These are phyloP conservation scores for Coemansia sp. DNA, from an alignment of 192 early-diverging fungal genomes.

Conservation along the genomic window DNA sequence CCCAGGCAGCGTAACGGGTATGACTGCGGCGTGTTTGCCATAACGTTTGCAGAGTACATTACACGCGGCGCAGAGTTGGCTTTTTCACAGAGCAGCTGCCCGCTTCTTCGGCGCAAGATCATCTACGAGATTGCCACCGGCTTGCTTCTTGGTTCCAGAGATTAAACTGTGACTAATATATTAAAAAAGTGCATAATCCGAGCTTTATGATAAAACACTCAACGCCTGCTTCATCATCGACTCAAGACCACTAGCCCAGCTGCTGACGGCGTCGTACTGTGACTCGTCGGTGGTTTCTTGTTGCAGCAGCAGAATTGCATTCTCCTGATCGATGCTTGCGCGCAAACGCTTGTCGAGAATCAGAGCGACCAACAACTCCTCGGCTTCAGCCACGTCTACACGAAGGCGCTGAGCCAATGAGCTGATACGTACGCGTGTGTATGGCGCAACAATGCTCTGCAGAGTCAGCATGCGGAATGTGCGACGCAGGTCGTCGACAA, in stretches of 20 bases:
- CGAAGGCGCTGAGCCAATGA: slow-evolving; percentile 83
- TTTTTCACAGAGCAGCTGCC: slow-evolving; percentile 76
- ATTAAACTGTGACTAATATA: not conserved
- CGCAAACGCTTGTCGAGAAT: slow-evolving; percentile 86
- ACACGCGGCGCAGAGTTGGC: slow-evolving; percentile 59
- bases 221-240: slow-evolving; percentile 16
- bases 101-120: slow-evolving; percentile 66
- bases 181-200: not conserved
- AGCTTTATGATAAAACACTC: not conserved
- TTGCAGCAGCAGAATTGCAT: slow-evolving; percentile 35
- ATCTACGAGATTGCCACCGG: slow-evolving; percentile 68
- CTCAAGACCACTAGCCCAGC: slow-evolving; percentile 32
- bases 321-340: slow-evolving; percentile 89
- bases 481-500: slow-evolving; percentile 89
- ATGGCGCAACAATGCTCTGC: slow-evolving; percentile 80
- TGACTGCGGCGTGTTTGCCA: slow-evolving; percentile 95
- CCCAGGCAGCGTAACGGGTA: slow-evolving; percentile 84
- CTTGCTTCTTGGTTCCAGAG: slow-evolving; percentile 17
- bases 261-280: slow-evolving; percentile 37
- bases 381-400: slow-evolving; percentile 72
- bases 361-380: slow-evolving; percentile 80
- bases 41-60: slow-evolving; percentile 78
- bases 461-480: slow-evolving; percentile 93
- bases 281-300: slow-evolving; percentile 32
- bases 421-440: slow-evolving; percentile 84